These are phyloP conservation scores for Furcasterigmium furcatum DNA, from an alignment of 2,329 filamentous ascomycete species.

Conservation along the genomic window DNA sequence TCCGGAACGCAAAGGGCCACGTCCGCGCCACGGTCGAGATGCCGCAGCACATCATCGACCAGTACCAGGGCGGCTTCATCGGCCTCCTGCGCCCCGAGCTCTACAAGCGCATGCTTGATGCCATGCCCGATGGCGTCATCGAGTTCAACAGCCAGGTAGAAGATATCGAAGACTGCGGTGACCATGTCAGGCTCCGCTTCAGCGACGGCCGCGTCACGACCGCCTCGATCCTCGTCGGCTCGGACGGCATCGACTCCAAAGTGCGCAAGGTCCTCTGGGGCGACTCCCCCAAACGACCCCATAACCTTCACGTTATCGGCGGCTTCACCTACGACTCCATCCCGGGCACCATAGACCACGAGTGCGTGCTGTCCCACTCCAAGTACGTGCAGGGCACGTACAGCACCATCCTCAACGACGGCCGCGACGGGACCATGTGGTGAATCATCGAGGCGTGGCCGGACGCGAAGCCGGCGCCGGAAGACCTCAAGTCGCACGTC, in stretches of 20 bases:
- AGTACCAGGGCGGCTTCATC: background rate
- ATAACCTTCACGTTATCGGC: constrained; percentile 1
- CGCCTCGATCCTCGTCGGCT: constrained; percentile 5
- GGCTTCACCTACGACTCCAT: background rate
- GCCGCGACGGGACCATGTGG: constrained; percentile 2
- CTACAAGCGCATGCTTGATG: background rate
- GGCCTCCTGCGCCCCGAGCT: background rate
- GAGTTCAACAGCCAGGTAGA: background rate
- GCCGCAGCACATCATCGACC: background rate
- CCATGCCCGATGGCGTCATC: background rate
- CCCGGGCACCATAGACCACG: background rate
- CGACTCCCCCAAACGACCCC: constrained; percentile 4
- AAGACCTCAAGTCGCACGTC: constrained; percentile 6
- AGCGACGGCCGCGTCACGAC: constrained; percentile 7
- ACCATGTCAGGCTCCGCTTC: background rate
- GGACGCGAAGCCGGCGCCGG: background rate
- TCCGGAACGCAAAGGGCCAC: background rate
- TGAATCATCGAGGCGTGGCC: background rate
- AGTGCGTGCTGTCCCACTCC: background rate
- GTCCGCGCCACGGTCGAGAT: background rate
- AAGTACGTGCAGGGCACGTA: constrained; percentile 7
- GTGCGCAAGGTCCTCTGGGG: constrained; percentile 8
- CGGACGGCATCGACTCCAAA: constrained; percentile 8
- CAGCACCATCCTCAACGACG: constrained; percentile 5
- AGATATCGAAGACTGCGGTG: background rate